These are phyloP conservation scores for Pisolithus orientalis DNA, from an alignment of 768 basidiomycete species.

Conservation along the genomic window DNA sequence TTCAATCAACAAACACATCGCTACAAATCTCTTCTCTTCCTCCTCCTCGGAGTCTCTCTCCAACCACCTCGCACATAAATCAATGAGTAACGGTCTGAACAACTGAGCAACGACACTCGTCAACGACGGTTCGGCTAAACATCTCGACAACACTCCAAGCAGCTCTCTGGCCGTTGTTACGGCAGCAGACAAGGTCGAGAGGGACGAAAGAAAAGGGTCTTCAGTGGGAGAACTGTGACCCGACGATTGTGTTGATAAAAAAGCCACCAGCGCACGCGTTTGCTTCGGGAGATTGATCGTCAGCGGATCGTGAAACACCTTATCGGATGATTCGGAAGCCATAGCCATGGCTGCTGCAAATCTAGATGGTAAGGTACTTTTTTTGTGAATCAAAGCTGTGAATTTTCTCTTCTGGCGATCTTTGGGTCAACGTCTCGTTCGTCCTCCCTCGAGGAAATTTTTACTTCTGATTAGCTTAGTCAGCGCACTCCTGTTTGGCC, in stretches of 20 bases:
- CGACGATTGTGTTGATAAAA: conserved; percentile 38
- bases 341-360: too few relatives aligned
- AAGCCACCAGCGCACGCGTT: conserved; percentile 38
- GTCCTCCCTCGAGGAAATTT: too few relatives aligned
- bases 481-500: too few relatives aligned
- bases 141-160: conserved; percentile 49
- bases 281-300: conserved; percentile 53
- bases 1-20: conserved; percentile 60
- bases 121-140: conserved; percentile 55
- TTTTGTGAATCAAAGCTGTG: too few relatives aligned
- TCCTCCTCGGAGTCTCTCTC: conserved; percentile 32
- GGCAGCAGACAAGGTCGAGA: conserved; percentile 13
- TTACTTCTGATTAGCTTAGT: too few relatives aligned
- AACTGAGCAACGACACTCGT: conserved; percentile 55
- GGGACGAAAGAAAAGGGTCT: background rate
- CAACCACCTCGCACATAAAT: conserved; percentile 81
- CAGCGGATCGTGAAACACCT: conserved; percentile 46
- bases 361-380: too few relatives aligned
- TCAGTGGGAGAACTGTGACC: conserved; percentile 19
- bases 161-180: conserved; percentile 34
- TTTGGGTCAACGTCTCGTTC: too few relatives aligned
- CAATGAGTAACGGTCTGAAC: conserved; percentile 74
- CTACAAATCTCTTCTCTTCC: conserved; percentile 47
- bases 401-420: too few relatives aligned
- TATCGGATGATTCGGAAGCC: too few relatives aligned